Percentiles rank a stretch among this genome's conserved stretches.
These are phyloP conservation scores for Tuctoria greenei DNA, from an alignment of 176 grass and related monocot genomes.

Conservation along the genomic window DNA sequence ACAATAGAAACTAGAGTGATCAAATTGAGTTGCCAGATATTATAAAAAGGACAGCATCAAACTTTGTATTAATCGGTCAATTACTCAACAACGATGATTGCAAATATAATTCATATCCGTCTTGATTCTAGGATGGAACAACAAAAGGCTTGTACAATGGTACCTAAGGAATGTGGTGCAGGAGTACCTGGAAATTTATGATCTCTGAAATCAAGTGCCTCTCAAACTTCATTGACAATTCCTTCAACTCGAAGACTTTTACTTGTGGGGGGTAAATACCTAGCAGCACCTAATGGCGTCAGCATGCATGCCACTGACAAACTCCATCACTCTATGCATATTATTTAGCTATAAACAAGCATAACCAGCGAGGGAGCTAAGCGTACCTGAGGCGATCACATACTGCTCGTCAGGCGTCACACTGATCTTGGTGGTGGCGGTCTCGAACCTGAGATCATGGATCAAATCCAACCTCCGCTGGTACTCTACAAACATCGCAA, in stretches of 20 bases:
- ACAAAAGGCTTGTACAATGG: neutral
- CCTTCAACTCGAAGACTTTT: conserved; percentile 85
- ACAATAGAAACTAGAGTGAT: neutral
- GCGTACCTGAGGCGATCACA: conserved; percentile 79
- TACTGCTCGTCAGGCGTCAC: conserved; percentile 69
- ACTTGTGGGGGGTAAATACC: conserved; percentile 94
- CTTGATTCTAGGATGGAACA: neutral
- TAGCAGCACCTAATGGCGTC: conserved; percentile 21
- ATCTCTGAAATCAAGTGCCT: conserved; percentile 90
- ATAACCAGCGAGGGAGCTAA: neutral
- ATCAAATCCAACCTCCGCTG: conserved; percentile 77
- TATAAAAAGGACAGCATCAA: neutral
- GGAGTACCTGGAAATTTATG: conserved; percentile 75
- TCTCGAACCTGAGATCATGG: conserved; percentile 85
- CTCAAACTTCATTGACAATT: conserved; percentile 93
- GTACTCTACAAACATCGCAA: conserved; percentile 44
- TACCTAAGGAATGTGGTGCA: neutral
- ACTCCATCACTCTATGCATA: neutral
- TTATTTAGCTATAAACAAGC: neutral
- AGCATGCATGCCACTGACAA: neutral
- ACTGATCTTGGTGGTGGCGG: conserved; percentile 70
- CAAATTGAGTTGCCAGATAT: neutral
- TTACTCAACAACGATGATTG: neutral
- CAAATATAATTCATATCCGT: neutral
- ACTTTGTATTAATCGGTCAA: neutral